Evolutionary conservation across 768 basidiomycete genomes (phyloP).

Genomic region (Boletus reticulatus): DNA sequence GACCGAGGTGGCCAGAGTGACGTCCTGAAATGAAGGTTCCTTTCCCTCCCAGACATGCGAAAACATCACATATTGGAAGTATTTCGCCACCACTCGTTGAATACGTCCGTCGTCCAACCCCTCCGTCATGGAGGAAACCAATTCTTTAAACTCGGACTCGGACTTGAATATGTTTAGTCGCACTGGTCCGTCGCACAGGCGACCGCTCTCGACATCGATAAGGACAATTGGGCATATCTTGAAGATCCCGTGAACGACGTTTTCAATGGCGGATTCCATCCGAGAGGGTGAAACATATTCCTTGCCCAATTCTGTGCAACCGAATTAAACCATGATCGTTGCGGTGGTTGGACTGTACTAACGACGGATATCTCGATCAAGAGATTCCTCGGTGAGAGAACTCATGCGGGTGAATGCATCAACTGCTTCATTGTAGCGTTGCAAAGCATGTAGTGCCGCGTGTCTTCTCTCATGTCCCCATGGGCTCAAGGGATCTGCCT

Average conservation of each 20-base stretch:
- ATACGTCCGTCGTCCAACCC: not conserved
- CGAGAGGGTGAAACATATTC: not conserved
- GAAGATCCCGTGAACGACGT: not conserved
- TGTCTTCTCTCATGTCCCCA: not conserved
- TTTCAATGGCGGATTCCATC: not conserved
- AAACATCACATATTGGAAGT: not conserved
- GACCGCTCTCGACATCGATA: not conserved
- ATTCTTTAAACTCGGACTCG: not conserved
- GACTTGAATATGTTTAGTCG: not conserved
- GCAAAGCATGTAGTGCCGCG: not conserved
- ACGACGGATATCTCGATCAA: not conserved
- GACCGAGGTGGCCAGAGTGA: not conserved
- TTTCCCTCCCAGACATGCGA: not conserved
- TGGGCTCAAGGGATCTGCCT: not conserved
- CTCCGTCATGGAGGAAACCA: not conserved
- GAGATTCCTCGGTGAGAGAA: not conserved
- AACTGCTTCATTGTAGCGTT: not conserved
- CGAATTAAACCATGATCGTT: not conserved
- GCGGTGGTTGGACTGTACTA: not conserved
- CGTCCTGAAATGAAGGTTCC: not conserved
- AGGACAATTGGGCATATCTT: not conserved
- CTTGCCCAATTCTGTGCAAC: not conserved
- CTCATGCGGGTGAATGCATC: not conserved
- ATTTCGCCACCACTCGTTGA: not conserved
- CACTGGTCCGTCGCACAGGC: not conserved